Conservation (phyloP, 306 rosid species). For the Trifolium fragiferum region DNA sequence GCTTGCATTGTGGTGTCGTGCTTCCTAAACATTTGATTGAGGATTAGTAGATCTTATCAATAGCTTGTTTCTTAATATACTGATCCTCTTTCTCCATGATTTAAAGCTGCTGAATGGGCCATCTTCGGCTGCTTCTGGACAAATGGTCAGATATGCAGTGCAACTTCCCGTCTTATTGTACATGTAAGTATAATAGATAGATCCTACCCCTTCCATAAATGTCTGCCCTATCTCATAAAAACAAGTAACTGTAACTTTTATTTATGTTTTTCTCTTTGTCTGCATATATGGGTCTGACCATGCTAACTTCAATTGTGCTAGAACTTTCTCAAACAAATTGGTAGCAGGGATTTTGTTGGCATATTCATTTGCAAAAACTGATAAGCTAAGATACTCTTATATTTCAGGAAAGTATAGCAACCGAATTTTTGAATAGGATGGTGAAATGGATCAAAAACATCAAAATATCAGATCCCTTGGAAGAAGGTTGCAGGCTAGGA, state of each 20-base stretch:
- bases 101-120: constrained; percentile 96
- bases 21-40: constrained; percentile 20
- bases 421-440: constrained; percentile 73
- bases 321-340: constrained; percentile 6
- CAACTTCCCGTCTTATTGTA: constrained; percentile 93
- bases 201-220: constrained; percentile 19
- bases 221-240: constrained; percentile 14
- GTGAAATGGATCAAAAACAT: constrained; percentile 83
- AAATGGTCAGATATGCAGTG: constrained; percentile 99
- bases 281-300: constrained; percentile 5
- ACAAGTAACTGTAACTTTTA: constrained; percentile 6
- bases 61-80: constrained; percentile 15
- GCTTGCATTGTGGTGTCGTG: constrained; percentile 2
- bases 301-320: constrained; percentile 28
- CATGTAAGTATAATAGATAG: constrained; percentile 66
- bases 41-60: constrained; percentile 11
- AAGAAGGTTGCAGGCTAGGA: constrained; percentile 99
- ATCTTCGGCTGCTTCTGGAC: constrained; percentile 95
- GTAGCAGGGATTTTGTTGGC: constrained; percentile 31
- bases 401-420: constrained; percentile 87
- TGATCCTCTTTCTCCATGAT: constrained; percentile 42
- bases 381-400: constrained; percentile 37
- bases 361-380: constrained; percentile 31
- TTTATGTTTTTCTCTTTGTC: background rate
- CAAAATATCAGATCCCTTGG: constrained; percentile 93